Percentiles rank a stretch among this genome's conserved stretches.
These are phyloP conservation scores for Xylaria arbuscula DNA, from an alignment of 2,329 filamentous ascomycete species.

Conservation along the genomic window DNA sequence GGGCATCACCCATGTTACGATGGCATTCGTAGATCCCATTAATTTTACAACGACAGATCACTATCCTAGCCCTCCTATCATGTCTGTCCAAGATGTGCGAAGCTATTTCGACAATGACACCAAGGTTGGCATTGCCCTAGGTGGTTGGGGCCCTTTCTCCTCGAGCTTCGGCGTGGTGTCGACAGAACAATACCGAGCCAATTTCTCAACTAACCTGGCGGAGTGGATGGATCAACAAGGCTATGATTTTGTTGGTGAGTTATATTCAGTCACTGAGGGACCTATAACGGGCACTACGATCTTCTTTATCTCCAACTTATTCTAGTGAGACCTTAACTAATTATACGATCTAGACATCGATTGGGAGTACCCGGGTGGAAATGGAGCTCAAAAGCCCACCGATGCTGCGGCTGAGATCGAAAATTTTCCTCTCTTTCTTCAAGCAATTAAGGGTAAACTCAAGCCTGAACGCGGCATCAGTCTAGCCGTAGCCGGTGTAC, in stretches of 20 bases:
- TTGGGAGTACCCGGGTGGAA: slow-evolving; percentile 37
- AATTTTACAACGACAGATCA: slow-evolving; percentile 11
- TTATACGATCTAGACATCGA: slow-evolving; percentile 23
- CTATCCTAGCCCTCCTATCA: slow-evolving; percentile 1
- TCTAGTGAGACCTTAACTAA: background rate
- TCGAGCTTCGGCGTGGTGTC: slow-evolving; percentile 22
- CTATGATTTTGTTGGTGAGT: slow-evolving; percentile 36
- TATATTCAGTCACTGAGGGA: background rate
- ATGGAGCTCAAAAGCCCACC: slow-evolving; percentile 12
- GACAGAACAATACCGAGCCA: slow-evolving; percentile 9
- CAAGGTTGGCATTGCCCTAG: slow-evolving; percentile 31
- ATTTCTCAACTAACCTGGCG: slow-evolving; percentile 27
- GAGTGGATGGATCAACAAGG: slow-evolving; percentile 21
- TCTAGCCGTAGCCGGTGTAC: slow-evolving; percentile 23
- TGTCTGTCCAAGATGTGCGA: slow-evolving; percentile 18
- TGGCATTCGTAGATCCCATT: slow-evolving; percentile 29
- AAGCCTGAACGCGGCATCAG: slow-evolving; percentile 18
- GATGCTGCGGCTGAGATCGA: slow-evolving; percentile 25
- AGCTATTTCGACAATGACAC: slow-evolving; percentile 21
- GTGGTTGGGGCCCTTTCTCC: slow-evolving; percentile 31
- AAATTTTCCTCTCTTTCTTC: slow-evolving; percentile 23
- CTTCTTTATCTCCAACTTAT: background rate
- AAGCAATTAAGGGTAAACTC: slow-evolving; percentile 17
- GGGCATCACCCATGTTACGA: slow-evolving; percentile 32
- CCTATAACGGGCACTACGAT: background rate